Conservation (phyloP, 192 early-diverging fungal species). For the Chytriomyces sp. region DNA sequence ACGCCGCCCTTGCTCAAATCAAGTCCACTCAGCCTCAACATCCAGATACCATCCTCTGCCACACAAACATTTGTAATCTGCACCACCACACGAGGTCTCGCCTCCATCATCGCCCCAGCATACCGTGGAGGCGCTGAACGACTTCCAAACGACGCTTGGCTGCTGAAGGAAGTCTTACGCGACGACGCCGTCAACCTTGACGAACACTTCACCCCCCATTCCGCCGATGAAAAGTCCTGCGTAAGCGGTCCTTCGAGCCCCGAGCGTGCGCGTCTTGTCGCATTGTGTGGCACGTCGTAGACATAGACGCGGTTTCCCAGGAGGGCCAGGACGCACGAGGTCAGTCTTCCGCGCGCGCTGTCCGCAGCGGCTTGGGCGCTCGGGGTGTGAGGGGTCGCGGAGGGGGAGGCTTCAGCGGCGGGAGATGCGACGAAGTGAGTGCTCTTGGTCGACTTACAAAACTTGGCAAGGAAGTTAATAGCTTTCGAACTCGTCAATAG, state of each 20-base stretch:
- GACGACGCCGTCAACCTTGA: too few species aligned
- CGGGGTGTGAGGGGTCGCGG: not conserved
- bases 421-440: too few species aligned
- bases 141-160: not conserved
- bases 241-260: not conserved
- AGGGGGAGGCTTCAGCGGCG: not conserved
- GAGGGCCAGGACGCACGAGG: not conserved
- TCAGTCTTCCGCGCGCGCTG: not conserved
- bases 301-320: slow-evolving; percentile 9
- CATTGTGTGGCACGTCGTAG: not conserved
- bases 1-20: slow-evolving; percentile 5
- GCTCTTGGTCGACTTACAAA: not conserved
- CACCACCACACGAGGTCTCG: not conserved
- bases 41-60: slow-evolving; percentile 13
- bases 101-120: not conserved
- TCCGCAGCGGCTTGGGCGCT: not conserved
- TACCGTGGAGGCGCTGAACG: not conserved
- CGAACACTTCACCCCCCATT: not conserved
- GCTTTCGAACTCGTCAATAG: not conserved
- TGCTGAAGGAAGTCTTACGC: not conserved
- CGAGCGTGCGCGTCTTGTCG: not conserved
- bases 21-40: not conserved
- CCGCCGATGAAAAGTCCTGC: not conserved
- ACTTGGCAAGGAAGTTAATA: not conserved
- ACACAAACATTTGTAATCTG: slow-evolving; percentile 9